Conservation (phyloP, 495 filamentous ascomycete species). For the Podospora comata region DNA sequence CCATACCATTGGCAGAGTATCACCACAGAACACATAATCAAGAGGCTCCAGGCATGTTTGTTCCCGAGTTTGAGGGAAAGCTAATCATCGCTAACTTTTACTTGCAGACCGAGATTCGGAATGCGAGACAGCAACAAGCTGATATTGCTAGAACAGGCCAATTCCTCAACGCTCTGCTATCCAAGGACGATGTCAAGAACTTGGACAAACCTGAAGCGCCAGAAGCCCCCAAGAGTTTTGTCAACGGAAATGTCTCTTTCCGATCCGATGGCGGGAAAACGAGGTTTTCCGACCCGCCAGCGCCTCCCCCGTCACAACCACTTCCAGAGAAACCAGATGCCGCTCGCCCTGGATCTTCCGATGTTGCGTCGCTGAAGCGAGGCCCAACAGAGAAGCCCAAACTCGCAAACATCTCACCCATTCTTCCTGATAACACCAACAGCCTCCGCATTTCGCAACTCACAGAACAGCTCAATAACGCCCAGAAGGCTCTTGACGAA, state of each 20-base stretch:
- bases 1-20: conserved; percentile 73
- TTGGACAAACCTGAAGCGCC: conserved; percentile 47
- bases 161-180: conserved; percentile 71
- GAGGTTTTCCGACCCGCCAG: conserved; percentile 83
- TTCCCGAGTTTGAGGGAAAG: neutral
- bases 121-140: conserved; percentile 79
- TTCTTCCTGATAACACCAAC: conserved; percentile 56
- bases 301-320: conserved; percentile 87
- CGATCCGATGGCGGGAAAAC: conserved; percentile 55
- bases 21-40: conserved; percentile 91
- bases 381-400: conserved; percentile 72
- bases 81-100: conserved; percentile 13
- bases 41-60: conserved; percentile 78
- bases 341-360: conserved; percentile 43
- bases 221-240: conserved; percentile 40
- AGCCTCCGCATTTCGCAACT: conserved; percentile 67
- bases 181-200: conserved; percentile 69
- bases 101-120: conserved; percentile 75
- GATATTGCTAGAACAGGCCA: conserved; percentile 79
- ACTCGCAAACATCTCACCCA: conserved; percentile 56
- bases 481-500: conserved; percentile 77
- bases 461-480: conserved; percentile 73
- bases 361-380: conserved; percentile 61
- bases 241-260: conserved; percentile 47
- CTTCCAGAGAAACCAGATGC: conserved; percentile 86